These are phyloP conservation scores for Ustilago trichophora DNA, from an alignment of 1,284 basidiomycete species.

Conservation along the genomic window DNA sequence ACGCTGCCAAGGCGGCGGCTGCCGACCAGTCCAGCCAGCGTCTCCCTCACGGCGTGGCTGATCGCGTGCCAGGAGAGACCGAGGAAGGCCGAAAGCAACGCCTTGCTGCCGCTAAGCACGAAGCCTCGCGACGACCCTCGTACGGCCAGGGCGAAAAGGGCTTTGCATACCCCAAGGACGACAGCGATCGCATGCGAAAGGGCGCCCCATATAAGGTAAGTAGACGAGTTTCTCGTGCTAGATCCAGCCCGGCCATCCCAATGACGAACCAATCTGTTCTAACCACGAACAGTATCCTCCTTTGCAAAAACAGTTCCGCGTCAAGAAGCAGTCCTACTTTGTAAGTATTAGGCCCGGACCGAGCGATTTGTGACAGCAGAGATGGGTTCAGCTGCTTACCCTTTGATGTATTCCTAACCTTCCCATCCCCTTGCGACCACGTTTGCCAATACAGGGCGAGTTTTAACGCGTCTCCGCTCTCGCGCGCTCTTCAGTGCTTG, in stretches of 20 bases:
- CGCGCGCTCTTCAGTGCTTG: too few relatives aligned
- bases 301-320: constrained; percentile 56
- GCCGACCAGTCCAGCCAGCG: constrained; percentile 16
- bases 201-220: constrained; percentile 61
- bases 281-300: constrained; percentile 55
- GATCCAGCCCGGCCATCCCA: constrained; percentile 6
- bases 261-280: constrained; percentile 40
- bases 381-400: not conserved
- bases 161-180: constrained; percentile 57
- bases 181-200: constrained; percentile 56
- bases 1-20: constrained; percentile 10
- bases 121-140: constrained; percentile 50
- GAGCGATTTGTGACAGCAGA: not conserved
- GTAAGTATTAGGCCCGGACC: constrained; percentile 33
- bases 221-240: not conserved
- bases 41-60: constrained; percentile 44
- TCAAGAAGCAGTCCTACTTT: constrained; percentile 60
- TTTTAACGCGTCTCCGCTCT: constrained; percentile 1
- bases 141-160: constrained; percentile 55
- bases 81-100: constrained; percentile 55
- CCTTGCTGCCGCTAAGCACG: constrained; percentile 52
- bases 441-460: constrained; percentile 2
- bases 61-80: constrained; percentile 59
- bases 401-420: not conserved
- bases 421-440: not conserved